Evolutionary conservation across 306 rosid species (phyloP).

Genomic region (Vicia faba): DNA sequence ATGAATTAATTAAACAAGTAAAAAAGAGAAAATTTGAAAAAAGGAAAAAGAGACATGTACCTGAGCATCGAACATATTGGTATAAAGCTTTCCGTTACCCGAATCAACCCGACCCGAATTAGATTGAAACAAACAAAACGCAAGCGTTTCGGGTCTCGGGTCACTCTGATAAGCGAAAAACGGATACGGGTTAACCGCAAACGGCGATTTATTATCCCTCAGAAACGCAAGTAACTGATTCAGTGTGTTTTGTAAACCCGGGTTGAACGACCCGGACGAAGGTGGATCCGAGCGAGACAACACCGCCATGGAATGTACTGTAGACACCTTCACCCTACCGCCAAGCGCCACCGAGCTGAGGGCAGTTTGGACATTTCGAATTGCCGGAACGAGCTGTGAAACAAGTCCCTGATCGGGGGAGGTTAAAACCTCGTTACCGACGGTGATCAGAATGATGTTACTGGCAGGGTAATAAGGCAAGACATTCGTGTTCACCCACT

Average conservation of each 20-base stretch:
- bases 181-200: slow-evolving; percentile 83
- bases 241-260: slow-evolving; percentile 44
- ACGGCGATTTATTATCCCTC: slow-evolving; percentile 65
- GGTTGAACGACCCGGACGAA: slow-evolving; percentile 67
- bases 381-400: slow-evolving; percentile 75
- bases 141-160: slow-evolving; percentile 76
- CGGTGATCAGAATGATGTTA: slow-evolving; percentile 64
- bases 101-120: slow-evolving; percentile 87
- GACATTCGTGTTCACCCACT: slow-evolving; percentile 74
- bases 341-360: slow-evolving; percentile 54
- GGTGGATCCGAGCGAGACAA: slow-evolving; percentile 81
- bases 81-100: slow-evolving; percentile 70
- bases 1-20: not conserved
- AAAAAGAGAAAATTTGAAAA: not conserved
- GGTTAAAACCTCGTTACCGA: slow-evolving; percentile 82
- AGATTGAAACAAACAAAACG: slow-evolving; percentile 78
- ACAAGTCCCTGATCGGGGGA: slow-evolving; percentile 52
- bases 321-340: slow-evolving; percentile 69
- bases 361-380: slow-evolving; percentile 77
- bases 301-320: slow-evolving; percentile 85
- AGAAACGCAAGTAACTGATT: slow-evolving; percentile 54
- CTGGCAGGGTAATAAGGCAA: slow-evolving; percentile 67
- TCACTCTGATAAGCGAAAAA: slow-evolving; percentile 84
- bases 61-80: slow-evolving; percentile 97
- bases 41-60: slow-evolving; percentile 35